Evolutionary conservation across 148 eudicot genomes (phyloP).

Genomic region (Limonium bicolor): DNA sequence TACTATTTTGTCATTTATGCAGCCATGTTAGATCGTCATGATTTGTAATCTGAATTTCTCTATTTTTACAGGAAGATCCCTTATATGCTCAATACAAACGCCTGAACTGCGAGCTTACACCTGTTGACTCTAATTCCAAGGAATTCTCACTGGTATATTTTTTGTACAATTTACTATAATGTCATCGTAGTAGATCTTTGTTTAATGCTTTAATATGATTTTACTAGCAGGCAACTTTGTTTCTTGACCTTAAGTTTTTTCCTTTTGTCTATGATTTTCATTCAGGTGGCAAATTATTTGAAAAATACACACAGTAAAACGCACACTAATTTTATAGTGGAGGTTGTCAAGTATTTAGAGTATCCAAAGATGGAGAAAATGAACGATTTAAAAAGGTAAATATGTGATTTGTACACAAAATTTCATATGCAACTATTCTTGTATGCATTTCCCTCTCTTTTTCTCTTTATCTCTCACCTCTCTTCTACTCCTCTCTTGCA

Average conservation of each 20-base stretch:
- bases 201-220: no score
- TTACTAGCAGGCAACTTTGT: no score
- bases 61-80: constrained; percentile 74
- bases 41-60: no score
- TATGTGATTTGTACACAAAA: neutral
- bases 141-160: constrained; percentile 69
- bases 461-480: no score
- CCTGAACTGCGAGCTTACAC: constrained; percentile 54
- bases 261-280: no score
- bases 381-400: constrained; percentile 61
- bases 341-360: constrained; percentile 68
- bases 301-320: constrained; percentile 93
- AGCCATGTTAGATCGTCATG: no score
- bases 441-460: neutral
- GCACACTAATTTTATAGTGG: constrained; percentile 63
- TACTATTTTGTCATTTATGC: no score
- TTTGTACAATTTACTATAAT: no score
- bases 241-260: no score
- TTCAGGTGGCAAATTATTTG: constrained; percentile 65
- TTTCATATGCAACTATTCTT: neutral
- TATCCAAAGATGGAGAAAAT: constrained; percentile 65
- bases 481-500: no score
- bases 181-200: no score
- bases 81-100: constrained; percentile 64
- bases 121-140: constrained; percentile 58